Evolutionary conservation across 2,329 filamentous ascomycete species (phyloP).

Genomic region (Lecanoromycetidae sp.): DNA sequence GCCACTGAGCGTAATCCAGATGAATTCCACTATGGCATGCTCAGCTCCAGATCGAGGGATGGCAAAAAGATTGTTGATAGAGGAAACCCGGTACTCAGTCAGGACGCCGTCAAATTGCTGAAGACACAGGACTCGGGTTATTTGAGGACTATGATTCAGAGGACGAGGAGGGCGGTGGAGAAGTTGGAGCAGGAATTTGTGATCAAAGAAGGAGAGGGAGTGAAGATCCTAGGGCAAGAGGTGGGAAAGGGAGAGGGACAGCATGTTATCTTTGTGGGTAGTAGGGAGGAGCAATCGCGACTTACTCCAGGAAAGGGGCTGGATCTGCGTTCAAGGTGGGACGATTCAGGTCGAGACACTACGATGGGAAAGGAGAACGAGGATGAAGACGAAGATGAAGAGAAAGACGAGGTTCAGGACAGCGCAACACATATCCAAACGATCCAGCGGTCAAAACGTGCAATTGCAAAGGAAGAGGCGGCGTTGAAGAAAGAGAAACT

Average conservation of each 20-base stretch:
- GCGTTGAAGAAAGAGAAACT: constrained; percentile 24
- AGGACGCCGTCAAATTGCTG: constrained; percentile 49
- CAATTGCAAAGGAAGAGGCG: constrained; percentile 17
- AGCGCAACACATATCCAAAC: no score
- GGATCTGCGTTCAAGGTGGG: background rate
- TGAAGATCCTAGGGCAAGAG: constrained; percentile 19
- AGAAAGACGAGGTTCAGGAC: no score
- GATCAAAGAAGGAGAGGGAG: constrained; percentile 30
- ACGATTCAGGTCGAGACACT: background rate
- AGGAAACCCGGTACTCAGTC: constrained; percentile 35
- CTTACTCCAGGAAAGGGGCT: background rate
- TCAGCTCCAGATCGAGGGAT: constrained; percentile 39
- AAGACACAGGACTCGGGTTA: constrained; percentile 56
- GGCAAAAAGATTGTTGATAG: constrained; percentile 35
- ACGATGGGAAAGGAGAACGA: background rate
- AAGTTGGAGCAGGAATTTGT: constrained; percentile 35
- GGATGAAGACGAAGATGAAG: background rate
- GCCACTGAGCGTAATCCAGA: constrained; percentile 51
- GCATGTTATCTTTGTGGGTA: constrained; percentile 14
- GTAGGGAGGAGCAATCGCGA: constrained; percentile 19
- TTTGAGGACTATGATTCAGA: constrained; percentile 45
- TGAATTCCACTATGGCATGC: constrained; percentile 56
- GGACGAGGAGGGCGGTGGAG: constrained; percentile 41
- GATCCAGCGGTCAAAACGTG: no score
- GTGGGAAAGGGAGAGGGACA: constrained; percentile 16